Conservation (phyloP, 306 rosid species). For the Quercus suber region DNA sequence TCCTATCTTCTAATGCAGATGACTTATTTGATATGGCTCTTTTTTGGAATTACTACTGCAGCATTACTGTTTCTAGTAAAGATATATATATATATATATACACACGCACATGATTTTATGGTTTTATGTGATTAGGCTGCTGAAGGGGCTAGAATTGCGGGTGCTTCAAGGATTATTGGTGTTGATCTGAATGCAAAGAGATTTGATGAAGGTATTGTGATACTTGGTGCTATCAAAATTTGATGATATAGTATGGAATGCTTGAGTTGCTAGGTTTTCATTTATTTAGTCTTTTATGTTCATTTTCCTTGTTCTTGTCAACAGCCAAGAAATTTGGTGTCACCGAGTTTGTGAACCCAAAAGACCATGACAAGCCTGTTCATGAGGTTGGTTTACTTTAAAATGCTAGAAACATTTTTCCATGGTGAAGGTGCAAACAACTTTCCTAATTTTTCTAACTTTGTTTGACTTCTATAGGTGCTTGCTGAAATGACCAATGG, state of each 20-base stretch:
- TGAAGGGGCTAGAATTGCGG: conserved; percentile 10
- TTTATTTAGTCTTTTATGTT: no score
- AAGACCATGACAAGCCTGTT: conserved; percentile 75
- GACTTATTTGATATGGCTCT: neutral
- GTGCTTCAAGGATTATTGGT: conserved; percentile 15
- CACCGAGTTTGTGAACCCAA: conserved; percentile 80
- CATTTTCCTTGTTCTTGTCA: conserved; percentile 1
- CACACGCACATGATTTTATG: neutral
- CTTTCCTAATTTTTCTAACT: no score
- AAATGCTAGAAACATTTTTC: no score
- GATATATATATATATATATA: neutral
- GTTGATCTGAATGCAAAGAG: conserved; percentile 4
- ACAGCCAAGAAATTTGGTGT: conserved; percentile 87
- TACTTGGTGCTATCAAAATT: no score
- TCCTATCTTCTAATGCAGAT: no score
- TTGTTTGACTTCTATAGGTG: conserved; percentile 34
- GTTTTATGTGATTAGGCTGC: conserved; percentile 4
- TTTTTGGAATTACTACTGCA: neutral
- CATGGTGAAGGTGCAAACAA: no score
- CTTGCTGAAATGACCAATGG: conserved; percentile 80
- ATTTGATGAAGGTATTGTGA: conserved; percentile 1
- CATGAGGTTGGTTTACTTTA: conserved; percentile 48
- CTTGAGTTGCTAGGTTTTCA: no score
- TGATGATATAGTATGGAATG: no score
- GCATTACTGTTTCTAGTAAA: no score